These are phyloP conservation scores for Candolleomyces eurysporus DNA, from an alignment of 768 basidiomycete species.

Conservation along the genomic window DNA sequence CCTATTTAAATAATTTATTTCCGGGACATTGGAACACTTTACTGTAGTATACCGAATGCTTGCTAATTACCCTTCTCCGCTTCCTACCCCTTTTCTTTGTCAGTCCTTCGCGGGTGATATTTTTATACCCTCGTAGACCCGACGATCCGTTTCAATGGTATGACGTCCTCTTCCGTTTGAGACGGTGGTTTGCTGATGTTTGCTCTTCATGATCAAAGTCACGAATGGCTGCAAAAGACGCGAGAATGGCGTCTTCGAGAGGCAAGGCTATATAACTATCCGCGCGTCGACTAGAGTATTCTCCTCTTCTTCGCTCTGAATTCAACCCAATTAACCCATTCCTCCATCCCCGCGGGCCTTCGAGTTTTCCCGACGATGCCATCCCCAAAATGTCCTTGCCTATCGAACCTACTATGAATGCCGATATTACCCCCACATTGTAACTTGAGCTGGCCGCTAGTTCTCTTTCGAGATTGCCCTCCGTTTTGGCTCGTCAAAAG, in stretches of 20 bases:
- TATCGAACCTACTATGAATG: background rate
- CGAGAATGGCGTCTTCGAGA: conserved; percentile 18
- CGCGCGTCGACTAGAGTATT: background rate
- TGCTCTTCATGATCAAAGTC: background rate
- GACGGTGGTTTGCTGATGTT: background rate
- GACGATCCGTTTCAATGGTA: no score
- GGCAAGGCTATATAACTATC: background rate
- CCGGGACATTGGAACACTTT: background rate
- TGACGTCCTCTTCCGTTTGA: background rate
- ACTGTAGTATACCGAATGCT: no score
- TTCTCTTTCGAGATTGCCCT: no score
- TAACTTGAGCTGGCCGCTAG: no score
- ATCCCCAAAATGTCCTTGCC: background rate
- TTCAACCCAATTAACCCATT: background rate
- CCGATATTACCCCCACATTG: no score
- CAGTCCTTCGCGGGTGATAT: background rate
- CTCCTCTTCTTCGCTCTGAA: background rate
- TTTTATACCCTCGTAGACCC: no score
- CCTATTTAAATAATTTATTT: background rate
- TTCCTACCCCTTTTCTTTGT: background rate
- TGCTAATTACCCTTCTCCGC: background rate
- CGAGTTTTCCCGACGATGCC: background rate
- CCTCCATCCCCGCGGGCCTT: background rate
- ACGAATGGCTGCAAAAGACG: conserved; percentile 12
- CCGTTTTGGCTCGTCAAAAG: background rate